Conservation (phyloP, 768 basidiomycete genomes). For the Auriscalpium orientale region DNA sequence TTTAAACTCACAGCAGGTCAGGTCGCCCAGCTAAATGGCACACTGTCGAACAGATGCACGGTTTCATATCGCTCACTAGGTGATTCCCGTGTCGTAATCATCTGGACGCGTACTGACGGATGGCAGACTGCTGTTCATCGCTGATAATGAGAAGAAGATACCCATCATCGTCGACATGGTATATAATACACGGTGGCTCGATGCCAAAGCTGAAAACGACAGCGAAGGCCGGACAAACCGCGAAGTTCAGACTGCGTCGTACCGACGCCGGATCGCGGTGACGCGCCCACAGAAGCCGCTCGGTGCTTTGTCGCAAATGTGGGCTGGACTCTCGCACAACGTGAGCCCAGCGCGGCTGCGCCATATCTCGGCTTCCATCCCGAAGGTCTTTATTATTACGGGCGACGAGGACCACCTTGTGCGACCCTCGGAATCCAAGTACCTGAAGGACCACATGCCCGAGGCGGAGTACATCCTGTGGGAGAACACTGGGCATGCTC, state of each 20-base stretch:
- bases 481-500: conserved; percentile 56
- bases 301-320: conserved; percentile 68
- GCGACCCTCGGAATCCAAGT: conserved; percentile 38
- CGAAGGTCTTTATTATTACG: conserved; percentile 61
- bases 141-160: conserved; percentile 40
- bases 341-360: conserved; percentile 31
- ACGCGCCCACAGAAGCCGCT: conserved; percentile 52
- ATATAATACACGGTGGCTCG: conserved; percentile 57
- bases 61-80: conserved; percentile 6
- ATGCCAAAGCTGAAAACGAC: conserved; percentile 44
- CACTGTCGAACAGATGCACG: conserved; percentile 15
- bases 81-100: conserved; percentile 1
- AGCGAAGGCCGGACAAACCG: conserved; percentile 54
- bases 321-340: conserved; percentile 56
- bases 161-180: conserved; percentile 48
- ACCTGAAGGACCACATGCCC: conserved; percentile 50
- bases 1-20: background rate
- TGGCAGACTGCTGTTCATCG: conserved; percentile 30
- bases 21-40: background rate
- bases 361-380: conserved; percentile 40
- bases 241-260: conserved; percentile 48
- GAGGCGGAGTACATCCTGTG: conserved; percentile 48
- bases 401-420: conserved; percentile 63
- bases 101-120: conserved; percentile 15
- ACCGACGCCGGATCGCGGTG: conserved; percentile 36